These are phyloP conservation scores for Pseudocercospora cruenta DNA, from an alignment of 2,329 filamentous ascomycete species.

Conservation along the genomic window DNA sequence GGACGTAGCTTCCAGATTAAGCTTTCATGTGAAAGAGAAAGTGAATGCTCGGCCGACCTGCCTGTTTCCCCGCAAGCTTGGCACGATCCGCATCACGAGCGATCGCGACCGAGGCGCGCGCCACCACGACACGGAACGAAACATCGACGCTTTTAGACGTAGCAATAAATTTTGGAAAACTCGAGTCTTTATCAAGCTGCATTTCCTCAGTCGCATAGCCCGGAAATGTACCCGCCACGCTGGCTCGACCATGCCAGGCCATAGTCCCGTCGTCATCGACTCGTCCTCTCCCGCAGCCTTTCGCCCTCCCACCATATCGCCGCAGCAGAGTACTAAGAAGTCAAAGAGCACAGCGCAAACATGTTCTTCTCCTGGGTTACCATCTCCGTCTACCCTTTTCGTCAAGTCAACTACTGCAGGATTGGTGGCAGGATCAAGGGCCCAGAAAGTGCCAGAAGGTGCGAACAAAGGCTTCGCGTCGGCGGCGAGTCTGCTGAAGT, in stretches of 20 bases:
- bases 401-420: background rate
- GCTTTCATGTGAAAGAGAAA: background rate
- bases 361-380: conserved; percentile 29
- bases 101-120: background rate
- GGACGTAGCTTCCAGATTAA: background rate
- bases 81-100: background rate
- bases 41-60: conserved; percentile 4
- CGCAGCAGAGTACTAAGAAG: conserved; percentile 13
- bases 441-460: conserved; percentile 17
- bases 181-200: background rate
- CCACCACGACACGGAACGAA: background rate
- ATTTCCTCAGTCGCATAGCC: background rate
- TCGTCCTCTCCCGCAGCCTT: conserved; percentile 29
- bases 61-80: background rate
- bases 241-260: conserved; percentile 25
- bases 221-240: conserved; percentile 18
- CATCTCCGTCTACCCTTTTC: conserved; percentile 24
- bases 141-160: background rate
- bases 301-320: conserved; percentile 25
- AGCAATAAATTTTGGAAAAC: background rate
- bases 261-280: conserved; percentile 30
- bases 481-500: conserved; percentile 18
- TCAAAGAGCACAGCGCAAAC: conserved; percentile 10
- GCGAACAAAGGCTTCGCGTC: conserved; percentile 22
- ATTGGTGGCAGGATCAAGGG: conserved; percentile 19